phyloP scores from a whole-genome alignment of 2,329 filamentous ascomycete species.

The Cryphonectria japonica region DNA sequence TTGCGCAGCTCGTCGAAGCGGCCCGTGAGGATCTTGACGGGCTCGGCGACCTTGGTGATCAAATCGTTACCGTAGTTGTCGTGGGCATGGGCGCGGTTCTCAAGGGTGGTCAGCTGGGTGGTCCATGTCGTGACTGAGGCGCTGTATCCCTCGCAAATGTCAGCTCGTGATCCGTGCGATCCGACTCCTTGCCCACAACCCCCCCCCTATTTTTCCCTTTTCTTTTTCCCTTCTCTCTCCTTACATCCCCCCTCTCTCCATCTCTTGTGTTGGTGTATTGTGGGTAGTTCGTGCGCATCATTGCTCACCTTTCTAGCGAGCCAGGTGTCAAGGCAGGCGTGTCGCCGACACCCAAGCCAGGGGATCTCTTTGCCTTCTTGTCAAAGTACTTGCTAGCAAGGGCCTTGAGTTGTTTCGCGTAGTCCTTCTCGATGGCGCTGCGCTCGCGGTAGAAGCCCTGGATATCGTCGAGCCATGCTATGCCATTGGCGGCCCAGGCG shows the following conservation, averaged over 20 bases:
- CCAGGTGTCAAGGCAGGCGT: constrained; percentile 91
- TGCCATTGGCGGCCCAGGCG: constrained; percentile 86
- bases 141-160: constrained; percentile 46
- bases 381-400: constrained; percentile 97
- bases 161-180: constrained; percentile 25
- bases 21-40: constrained; percentile 72
- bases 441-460: constrained; percentile 97
- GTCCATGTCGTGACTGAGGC: constrained; percentile 97
- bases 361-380: constrained; percentile 86
- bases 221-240: not conserved
- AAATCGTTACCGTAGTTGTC: constrained; percentile 82
- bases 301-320: constrained; percentile 77
- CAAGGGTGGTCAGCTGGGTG: constrained; percentile 87
- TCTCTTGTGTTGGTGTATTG: not conserved
- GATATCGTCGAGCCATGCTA: constrained; percentile 94
- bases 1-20: constrained; percentile 93
- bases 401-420: constrained; percentile 82
- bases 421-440: constrained; percentile 94
- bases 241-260: not conserved
- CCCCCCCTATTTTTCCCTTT: not conserved
- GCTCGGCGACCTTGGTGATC: constrained; percentile 80
- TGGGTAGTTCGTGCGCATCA: not conserved
- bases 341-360: constrained; percentile 88
- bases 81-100: constrained; percentile 85
- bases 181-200: not conserved